Percentiles rank a stretch among this genome's conserved stretches.
Evolutionary conservation across 768 basidiomycete genomes (phyloP).

Genomic region (Clavaria fumosa): DNA sequence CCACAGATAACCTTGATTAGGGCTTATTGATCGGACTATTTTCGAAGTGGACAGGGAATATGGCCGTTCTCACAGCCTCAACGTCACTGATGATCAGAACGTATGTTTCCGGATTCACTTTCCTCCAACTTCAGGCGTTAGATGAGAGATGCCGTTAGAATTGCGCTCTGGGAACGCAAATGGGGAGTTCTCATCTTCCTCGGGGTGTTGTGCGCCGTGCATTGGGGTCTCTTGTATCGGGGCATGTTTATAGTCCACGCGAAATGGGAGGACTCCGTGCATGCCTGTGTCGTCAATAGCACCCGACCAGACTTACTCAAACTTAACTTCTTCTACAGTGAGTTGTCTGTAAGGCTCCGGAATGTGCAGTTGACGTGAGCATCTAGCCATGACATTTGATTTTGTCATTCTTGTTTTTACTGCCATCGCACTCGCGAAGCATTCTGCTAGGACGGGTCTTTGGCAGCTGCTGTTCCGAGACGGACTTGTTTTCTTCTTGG

Average conservation of each 20-base stretch:
- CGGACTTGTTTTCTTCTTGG: conserved; percentile 52
- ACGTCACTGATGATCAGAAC: conserved; percentile 60
- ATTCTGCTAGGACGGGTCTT: conserved; percentile 40
- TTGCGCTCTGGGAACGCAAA: conserved; percentile 57
- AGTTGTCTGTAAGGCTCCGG: conserved; percentile 14
- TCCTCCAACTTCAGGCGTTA: conserved; percentile 3
- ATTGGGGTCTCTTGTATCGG: conserved; percentile 53
- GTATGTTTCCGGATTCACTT: conserved; percentile 20
- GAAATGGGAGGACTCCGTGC: conserved; percentile 27
- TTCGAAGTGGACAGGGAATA: conserved; percentile 52
- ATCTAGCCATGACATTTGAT: conserved; percentile 57
- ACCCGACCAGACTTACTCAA: conserved; percentile 45
- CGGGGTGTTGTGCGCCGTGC: conserved; percentile 38
- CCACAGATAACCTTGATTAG: too few relatives aligned
- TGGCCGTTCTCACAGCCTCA: conserved; percentile 48
- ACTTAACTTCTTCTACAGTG: conserved; percentile 57
- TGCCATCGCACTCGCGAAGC: conserved; percentile 34
- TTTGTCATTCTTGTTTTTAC: conserved; percentile 43
- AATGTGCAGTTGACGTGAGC: conserved; percentile 2
- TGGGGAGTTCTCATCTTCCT: conserved; percentile 33
- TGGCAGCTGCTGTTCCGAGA: conserved; percentile 61
- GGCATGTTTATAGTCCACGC: conserved; percentile 55
- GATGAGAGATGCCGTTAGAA: too few relatives aligned
- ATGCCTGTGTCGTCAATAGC: conserved; percentile 33
- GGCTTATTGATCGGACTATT: too few relatives aligned